phyloP scores from a whole-genome alignment of 1,284 basidiomycete genomes.

The Marasmius oreades region DNA sequence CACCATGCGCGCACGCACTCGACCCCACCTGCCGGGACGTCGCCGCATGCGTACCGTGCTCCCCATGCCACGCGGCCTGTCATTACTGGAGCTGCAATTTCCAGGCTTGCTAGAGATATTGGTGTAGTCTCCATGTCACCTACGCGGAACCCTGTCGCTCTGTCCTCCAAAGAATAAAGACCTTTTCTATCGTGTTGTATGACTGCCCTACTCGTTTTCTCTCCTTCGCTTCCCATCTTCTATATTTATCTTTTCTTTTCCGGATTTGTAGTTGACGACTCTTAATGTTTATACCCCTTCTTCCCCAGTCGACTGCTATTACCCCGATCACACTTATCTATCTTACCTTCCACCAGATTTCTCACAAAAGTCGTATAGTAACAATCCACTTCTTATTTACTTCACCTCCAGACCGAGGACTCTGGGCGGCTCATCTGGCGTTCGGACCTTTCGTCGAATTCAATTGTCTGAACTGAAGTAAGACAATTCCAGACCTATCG shows the following conservation, averaged over 20 bases:
- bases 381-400: too few relatives aligned
- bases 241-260: background rate
- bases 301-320: background rate
- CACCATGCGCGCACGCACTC: slow-evolving; percentile 60
- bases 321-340: slow-evolving; percentile 1
- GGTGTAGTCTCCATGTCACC: slow-evolving; percentile 18
- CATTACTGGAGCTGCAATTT: slow-evolving; percentile 64
- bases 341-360: background rate
- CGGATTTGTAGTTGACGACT: background rate
- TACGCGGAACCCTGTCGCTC: background rate
- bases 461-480: slow-evolving; percentile 79
- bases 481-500: slow-evolving; percentile 86
- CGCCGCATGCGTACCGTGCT: slow-evolving; percentile 30
- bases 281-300: background rate
- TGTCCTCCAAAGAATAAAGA: background rate
- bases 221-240: background rate
- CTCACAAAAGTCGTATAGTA: background rate
- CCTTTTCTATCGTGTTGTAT: background rate
- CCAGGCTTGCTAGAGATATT: slow-evolving; percentile 57
- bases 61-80: slow-evolving; percentile 56
- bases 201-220: background rate
- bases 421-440: too few relatives aligned
- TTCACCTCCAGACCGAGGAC: too few relatives aligned
- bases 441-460: background rate
- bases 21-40: slow-evolving; percentile 45